phyloP scores from a whole-genome alignment of 73 alveolate species.

The Uronychia binucleata region DNA sequence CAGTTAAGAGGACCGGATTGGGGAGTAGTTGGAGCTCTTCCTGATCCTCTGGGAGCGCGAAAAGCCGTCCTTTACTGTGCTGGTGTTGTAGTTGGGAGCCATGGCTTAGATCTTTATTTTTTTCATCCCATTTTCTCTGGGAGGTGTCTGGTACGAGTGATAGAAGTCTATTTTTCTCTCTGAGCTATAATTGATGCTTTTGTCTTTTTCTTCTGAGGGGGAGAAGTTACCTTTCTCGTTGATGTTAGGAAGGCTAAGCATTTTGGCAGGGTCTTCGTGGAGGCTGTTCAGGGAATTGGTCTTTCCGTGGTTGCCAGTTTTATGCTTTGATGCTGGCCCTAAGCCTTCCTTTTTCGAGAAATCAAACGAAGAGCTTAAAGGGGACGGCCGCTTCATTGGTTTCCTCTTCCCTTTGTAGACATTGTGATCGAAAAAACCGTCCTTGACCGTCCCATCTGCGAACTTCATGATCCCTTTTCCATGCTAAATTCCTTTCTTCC shows the following conservation, averaged over 20 bases:
- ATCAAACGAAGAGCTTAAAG: neutral
- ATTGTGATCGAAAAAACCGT: constrained; percentile 48
- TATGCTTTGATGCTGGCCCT: neutral
- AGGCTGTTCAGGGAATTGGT: neutral
- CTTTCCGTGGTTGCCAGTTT: neutral
- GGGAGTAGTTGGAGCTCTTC: neutral
- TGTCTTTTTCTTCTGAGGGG: neutral
- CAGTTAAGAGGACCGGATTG: neutral
- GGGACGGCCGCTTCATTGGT: neutral
- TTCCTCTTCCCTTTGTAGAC: constrained; percentile 21
- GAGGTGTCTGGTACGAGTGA: neutral
- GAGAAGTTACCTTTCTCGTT: neutral
- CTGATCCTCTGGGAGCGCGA: neutral
- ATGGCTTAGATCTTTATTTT: neutral
- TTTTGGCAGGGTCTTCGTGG: neutral
- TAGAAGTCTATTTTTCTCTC: too few species aligned
- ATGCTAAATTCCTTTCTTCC: constrained; percentile 81
- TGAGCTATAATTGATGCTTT: too few species aligned
- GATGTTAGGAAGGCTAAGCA: neutral
- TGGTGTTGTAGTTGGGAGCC: neutral
- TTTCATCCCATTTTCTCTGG: neutral
- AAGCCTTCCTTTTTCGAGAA: neutral
- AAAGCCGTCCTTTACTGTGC: neutral
- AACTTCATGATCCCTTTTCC: constrained; percentile 69
- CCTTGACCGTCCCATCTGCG: constrained; percentile 40